Conservation (phyloP, 306 rosid genomes). For the Morella rubra region DNA sequence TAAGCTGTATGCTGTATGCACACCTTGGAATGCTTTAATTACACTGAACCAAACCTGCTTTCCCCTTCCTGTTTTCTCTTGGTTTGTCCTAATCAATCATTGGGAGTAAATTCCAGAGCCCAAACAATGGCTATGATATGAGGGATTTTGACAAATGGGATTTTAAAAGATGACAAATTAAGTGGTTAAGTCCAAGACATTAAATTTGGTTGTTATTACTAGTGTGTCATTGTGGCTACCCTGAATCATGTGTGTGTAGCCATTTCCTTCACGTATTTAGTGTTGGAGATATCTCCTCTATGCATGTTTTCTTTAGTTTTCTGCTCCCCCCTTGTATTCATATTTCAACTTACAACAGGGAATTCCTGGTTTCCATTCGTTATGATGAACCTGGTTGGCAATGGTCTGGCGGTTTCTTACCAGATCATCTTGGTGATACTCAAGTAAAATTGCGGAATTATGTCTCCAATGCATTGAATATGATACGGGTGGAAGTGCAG, state of each 20-base stretch:
- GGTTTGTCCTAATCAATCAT: not conserved
- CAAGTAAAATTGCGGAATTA: conserved; percentile 84
- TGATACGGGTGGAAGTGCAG: conserved; percentile 91
- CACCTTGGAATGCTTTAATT: not conserved
- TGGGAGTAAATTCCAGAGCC: not conserved
- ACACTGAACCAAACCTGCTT: not conserved
- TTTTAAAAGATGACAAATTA: not conserved
- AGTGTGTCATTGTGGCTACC: no score
- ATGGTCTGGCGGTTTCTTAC: conserved; percentile 97
- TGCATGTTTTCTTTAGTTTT: not conserved
- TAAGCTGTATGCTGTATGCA: not conserved
- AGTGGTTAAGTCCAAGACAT: not conserved
- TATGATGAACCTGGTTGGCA: conserved; percentile 95
- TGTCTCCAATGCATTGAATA: conserved; percentile 62
- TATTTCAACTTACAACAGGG: conserved; percentile 56
- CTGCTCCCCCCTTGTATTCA: conserved; percentile 14
- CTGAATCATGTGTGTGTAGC: conserved; percentile 2
- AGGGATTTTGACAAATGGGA: not conserved
- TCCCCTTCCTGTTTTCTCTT: not conserved
- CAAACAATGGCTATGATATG: not conserved
- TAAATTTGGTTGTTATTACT: no score
- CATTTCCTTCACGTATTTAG: not conserved
- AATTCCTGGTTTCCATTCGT: conserved; percentile 75
- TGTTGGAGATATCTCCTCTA: not conserved
- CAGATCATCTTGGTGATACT: conserved; percentile 89